A percentile compares a stretch with the other conserved stretches of the same genome.
These are phyloP conservation scores for Xylariaceae sp. DNA, from an alignment of 2,329 filamentous ascomycete species.

Conservation along the genomic window DNA sequence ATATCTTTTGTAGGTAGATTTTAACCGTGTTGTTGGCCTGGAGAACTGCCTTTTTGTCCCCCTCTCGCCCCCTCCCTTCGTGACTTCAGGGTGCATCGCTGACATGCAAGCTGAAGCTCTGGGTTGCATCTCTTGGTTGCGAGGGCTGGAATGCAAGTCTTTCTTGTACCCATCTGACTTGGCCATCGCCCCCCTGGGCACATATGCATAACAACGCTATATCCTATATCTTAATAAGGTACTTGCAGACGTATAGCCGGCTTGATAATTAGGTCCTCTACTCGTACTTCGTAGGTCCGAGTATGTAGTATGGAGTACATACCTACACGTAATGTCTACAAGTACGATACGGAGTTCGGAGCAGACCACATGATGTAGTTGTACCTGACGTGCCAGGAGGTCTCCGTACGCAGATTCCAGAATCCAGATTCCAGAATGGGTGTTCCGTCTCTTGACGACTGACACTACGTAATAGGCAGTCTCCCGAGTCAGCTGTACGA, in stretches of 20 bases:
- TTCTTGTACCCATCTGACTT: not conserved
- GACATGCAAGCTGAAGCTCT: slow-evolving; percentile 18
- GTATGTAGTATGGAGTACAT: not conserved
- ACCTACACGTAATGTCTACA: not conserved
- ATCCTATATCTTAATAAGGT: not conserved
- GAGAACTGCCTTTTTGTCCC: slow-evolving; percentile 6
- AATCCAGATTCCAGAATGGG: not conserved
- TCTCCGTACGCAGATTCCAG: too few relatives aligned
- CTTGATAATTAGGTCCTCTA: not conserved
- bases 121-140: slow-evolving; percentile 3
- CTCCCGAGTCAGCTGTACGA: slow-evolving; percentile 8
- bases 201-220: slow-evolving; percentile 1
- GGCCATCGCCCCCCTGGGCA: not conserved
- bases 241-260: not conserved
- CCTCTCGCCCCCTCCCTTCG: slow-evolving; percentile 2
- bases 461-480: not conserved
- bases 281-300: too few relatives aligned
- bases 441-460: not conserved
- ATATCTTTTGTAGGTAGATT: not conserved
- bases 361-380: not conserved
- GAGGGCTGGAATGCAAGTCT: slow-evolving; percentile 4
- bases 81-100: slow-evolving; percentile 16
- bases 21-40: not conserved
- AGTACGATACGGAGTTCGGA: too few relatives aligned
- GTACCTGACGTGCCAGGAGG: not conserved